Percentiles rank a stretch among this genome's conserved stretches.
Conservation (phyloP, 2,329 filamentous ascomycete species). For the Pseudogymnoascus sp. region DNA sequence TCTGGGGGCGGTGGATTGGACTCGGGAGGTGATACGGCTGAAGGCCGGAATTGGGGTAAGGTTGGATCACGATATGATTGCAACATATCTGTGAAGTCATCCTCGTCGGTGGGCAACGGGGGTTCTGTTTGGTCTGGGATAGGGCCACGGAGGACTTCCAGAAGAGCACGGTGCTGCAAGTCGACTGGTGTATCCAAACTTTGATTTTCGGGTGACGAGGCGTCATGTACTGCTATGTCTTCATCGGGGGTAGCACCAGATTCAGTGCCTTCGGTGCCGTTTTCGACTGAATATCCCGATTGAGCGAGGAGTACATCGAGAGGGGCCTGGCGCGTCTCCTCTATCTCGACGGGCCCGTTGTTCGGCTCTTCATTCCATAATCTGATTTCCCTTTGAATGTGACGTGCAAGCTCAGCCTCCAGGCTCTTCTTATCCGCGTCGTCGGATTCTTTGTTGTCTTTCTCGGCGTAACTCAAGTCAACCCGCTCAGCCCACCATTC, state of each 20-base stretch:
- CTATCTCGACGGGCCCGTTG: slow-evolving; percentile 21
- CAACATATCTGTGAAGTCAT: neutral
- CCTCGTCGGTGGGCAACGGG: slow-evolving; percentile 1
- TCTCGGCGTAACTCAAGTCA: neutral
- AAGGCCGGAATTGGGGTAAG: slow-evolving; percentile 55
- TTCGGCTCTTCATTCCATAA: slow-evolving; percentile 13
- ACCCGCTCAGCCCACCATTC: slow-evolving; percentile 23
- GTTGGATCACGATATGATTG: slow-evolving; percentile 46
- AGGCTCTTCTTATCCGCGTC: neutral
- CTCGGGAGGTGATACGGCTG: slow-evolving; percentile 33
- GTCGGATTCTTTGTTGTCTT: neutral
- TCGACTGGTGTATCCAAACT: neutral
- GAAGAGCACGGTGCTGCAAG: neutral
- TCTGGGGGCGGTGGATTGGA: slow-evolving; percentile 22
- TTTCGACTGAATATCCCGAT: slow-evolving; percentile 21
- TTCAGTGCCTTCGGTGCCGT: neutral
- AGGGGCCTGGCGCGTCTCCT: slow-evolving; percentile 21
- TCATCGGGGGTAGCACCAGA: no score
- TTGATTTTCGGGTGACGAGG: neutral
- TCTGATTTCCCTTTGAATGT: neutral
- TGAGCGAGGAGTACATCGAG: slow-evolving; percentile 22
- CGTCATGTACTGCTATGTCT: neutral
- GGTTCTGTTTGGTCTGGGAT: neutral
- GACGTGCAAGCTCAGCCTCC: neutral
- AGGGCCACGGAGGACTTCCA: slow-evolving; percentile 8